A percentile compares a stretch with the other conserved stretches of the same genome.
Conservation (phyloP, 2,329 filamentous ascomycete species). For the Paracoccidioides lutzii region DNA sequence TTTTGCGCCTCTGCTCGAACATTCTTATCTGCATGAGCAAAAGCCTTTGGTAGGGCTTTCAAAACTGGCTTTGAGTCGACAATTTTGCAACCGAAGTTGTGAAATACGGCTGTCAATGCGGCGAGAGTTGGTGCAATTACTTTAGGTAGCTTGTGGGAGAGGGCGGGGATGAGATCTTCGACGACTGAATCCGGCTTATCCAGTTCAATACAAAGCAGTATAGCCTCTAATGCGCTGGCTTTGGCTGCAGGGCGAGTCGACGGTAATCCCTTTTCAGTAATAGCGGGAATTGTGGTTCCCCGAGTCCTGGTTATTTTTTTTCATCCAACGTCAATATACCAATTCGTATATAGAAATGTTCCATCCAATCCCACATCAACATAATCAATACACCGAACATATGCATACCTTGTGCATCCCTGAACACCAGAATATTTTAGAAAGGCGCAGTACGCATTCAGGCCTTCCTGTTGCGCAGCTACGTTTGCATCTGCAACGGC, state of each 20-base stretch:
- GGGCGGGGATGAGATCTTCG: constrained; percentile 72
- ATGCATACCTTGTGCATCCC: constrained; percentile 52
- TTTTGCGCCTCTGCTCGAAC: constrained; percentile 87
- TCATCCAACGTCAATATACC: constrained; percentile 6
- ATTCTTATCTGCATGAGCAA: constrained; percentile 96
- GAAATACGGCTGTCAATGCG: constrained; percentile 70
- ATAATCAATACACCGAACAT: background rate
- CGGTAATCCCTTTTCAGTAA: constrained; percentile 82
- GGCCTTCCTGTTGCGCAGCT: constrained; percentile 85
- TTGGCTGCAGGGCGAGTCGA: constrained; percentile 85
- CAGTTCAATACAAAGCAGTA: constrained; percentile 80
- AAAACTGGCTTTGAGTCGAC: constrained; percentile 86
- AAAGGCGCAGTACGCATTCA: constrained; percentile 78
- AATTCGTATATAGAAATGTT: background rate
- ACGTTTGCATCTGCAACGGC: constrained; percentile 93
- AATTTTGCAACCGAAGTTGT: constrained; percentile 89
- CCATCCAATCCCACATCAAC: background rate
- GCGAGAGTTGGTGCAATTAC: constrained; percentile 63
- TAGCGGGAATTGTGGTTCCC: constrained; percentile 57
- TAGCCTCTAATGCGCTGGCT: constrained; percentile 68
- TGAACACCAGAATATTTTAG: constrained; percentile 79
- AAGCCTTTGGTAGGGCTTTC: constrained; percentile 77
- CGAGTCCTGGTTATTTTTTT: constrained; percentile 46
- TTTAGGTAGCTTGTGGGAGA: constrained; percentile 85
- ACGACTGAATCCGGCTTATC: constrained; percentile 76